phyloP scores from a whole-genome alignment of 1,139 yeast genomes.

The Debaryomyces subglobosus region DNA sequence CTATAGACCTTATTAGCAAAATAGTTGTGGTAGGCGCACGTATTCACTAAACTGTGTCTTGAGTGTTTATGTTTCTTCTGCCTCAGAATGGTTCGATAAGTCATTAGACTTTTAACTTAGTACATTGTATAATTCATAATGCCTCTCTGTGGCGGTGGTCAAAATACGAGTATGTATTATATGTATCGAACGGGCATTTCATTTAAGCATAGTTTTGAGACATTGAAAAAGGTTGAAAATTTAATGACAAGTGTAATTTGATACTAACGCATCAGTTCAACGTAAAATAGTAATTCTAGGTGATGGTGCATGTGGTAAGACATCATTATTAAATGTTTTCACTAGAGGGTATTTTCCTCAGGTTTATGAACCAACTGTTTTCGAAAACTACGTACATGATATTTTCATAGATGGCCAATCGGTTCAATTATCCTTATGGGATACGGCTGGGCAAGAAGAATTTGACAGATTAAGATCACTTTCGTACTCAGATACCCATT shows the following conservation, averaged over 20 bases:
- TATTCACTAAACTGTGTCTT: background rate
- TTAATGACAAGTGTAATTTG: background rate
- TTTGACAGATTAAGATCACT: constrained; percentile 89
- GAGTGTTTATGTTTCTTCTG: constrained; percentile 3
- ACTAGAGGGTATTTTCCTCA: constrained; percentile 98
- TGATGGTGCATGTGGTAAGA: constrained; percentile 82
- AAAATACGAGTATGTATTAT: constrained; percentile 57
- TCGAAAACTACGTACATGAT: constrained; percentile 96
- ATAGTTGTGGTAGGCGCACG: constrained; percentile 4
- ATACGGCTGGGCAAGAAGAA: constrained; percentile 99
- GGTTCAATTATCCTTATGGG: constrained; percentile 93
- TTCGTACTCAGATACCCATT: constrained; percentile 93
- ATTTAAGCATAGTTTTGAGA: background rate
- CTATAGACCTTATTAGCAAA: background rate
- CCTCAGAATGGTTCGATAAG: background rate
- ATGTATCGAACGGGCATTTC: background rate
- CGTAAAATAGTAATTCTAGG: constrained; percentile 95
- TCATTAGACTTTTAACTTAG: background rate
- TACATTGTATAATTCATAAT: constrained; percentile 28
- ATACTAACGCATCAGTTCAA: constrained; percentile 47
- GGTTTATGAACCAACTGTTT: constrained; percentile 97
- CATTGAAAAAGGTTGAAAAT: background rate
- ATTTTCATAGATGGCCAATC: constrained; percentile 94
- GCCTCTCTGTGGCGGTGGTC: constrained; percentile 73
- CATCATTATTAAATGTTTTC: constrained; percentile 78